A percentile compares a stretch with the other conserved stretches of the same genome.
phyloP scores from a whole-genome alignment of 2,329 filamentous ascomycete genomes.

The Tolypocladium capitatum region DNA sequence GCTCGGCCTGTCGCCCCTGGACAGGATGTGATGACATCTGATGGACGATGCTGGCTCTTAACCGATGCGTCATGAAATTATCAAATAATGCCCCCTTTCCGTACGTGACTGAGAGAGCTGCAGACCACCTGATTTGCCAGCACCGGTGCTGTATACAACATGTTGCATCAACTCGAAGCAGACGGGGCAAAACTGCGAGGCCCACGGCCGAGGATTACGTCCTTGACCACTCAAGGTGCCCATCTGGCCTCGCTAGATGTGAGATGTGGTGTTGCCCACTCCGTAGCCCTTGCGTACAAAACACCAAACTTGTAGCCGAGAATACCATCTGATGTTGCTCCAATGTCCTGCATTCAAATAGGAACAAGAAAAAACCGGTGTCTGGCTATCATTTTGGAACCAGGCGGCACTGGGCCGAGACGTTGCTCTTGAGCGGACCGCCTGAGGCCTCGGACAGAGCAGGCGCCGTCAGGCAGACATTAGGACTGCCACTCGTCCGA shows the following conservation, averaged over 20 bases:
- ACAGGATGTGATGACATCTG: conserved; percentile 22
- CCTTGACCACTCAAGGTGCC: not conserved
- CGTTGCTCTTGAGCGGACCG: too few species aligned
- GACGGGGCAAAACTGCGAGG: not conserved
- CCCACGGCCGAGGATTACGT: not conserved
- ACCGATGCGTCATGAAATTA: not conserved
- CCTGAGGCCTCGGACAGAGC: not conserved
- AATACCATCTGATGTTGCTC: not conserved
- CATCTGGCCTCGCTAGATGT: not conserved
- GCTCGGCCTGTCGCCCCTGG: conserved; percentile 65
- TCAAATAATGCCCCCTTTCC: not conserved
- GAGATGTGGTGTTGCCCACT: not conserved
- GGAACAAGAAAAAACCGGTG: too few species aligned
- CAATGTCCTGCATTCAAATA: too few species aligned
- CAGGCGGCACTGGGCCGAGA: too few species aligned
- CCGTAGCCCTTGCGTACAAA: not conserved
- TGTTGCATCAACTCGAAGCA: not conserved
- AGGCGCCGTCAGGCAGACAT: not conserved
- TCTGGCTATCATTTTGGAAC: too few species aligned
- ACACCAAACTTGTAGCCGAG: not conserved
- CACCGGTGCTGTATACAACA: not conserved
- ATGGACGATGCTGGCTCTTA: not conserved
- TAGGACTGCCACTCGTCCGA: conserved; percentile 17
- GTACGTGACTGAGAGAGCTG: not conserved
- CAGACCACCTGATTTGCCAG: not conserved